A percentile compares a stretch with the other conserved stretches of the same genome.
phyloP scores from a whole-genome alignment of 2,329 filamentous ascomycete genomes.

The Epichloe scottii region DNA sequence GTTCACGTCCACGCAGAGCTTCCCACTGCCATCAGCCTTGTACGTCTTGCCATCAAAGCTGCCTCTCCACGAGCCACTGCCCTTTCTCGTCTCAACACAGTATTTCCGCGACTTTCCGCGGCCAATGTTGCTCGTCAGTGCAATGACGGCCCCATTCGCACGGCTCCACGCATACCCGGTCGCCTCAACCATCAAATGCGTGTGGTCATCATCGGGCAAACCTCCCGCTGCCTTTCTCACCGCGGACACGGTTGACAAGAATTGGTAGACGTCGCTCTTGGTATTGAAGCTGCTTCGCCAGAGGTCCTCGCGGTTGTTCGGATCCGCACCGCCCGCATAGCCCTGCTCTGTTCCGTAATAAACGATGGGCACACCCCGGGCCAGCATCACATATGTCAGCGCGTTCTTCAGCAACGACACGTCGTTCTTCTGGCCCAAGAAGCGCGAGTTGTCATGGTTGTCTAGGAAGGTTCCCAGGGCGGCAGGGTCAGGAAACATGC shows the following conservation, averaged over 20 bases:
- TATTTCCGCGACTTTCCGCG: slow-evolving; percentile 23
- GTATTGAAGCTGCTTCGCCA: slow-evolving; percentile 41
- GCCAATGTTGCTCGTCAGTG: slow-evolving; percentile 32
- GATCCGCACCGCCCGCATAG: slow-evolving; percentile 33
- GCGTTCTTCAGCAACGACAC: slow-evolving; percentile 45
- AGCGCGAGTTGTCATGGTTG: slow-evolving; percentile 47
- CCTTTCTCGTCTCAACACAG: slow-evolving; percentile 28
- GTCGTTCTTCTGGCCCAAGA: slow-evolving; percentile 38
- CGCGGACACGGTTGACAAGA: slow-evolving; percentile 26
- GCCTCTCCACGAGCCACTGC: slow-evolving; percentile 27
- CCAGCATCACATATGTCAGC: slow-evolving; percentile 47
- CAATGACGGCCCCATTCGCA: slow-evolving; percentile 29
- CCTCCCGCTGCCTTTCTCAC: slow-evolving; percentile 33
- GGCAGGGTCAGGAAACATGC: slow-evolving; percentile 29
- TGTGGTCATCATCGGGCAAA: slow-evolving; percentile 29
- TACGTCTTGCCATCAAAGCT: slow-evolving; percentile 23
- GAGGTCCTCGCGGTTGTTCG: slow-evolving; percentile 43
- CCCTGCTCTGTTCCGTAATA: slow-evolving; percentile 57
- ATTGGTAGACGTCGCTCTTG: slow-evolving; percentile 33
- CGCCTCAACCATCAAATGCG: slow-evolving; percentile 27
- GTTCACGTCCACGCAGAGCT: slow-evolving; percentile 27
- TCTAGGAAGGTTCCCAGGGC: slow-evolving; percentile 41
- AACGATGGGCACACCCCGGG: slow-evolving; percentile 49
- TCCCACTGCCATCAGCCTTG: slow-evolving; percentile 25
- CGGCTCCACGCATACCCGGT: slow-evolving; percentile 34